Evolutionary conservation across 768 basidiomycete species (phyloP).

Genomic region (Hericium erinaceus): DNA sequence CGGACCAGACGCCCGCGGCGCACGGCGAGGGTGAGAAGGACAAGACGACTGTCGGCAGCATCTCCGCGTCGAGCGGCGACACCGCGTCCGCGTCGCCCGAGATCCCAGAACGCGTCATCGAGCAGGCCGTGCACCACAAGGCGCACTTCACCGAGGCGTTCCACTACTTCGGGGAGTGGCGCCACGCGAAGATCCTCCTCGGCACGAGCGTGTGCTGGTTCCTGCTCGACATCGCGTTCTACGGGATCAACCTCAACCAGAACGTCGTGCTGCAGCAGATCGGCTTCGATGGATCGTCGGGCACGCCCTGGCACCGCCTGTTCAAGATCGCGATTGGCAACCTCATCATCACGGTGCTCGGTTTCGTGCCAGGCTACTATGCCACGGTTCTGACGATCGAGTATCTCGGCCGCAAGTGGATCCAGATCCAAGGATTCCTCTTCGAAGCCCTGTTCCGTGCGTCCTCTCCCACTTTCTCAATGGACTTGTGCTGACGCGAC

Average conservation of each 20-base stretch:
- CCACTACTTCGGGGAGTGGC: slow-evolving; percentile 64
- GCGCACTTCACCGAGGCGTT: slow-evolving; percentile 41
- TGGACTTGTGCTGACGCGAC: neutral
- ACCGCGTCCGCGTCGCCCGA: neutral
- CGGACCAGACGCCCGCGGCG: neutral
- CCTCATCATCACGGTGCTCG: slow-evolving; percentile 64
- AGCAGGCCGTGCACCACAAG: neutral
- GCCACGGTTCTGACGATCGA: slow-evolving; percentile 61
- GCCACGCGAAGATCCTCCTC: slow-evolving; percentile 55
- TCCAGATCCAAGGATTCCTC: slow-evolving; percentile 71
- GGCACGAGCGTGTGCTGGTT: slow-evolving; percentile 70
- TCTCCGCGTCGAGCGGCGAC: neutral
- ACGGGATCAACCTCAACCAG: slow-evolving; percentile 70
- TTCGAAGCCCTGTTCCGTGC: slow-evolving; percentile 58
- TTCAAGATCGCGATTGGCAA: slow-evolving; percentile 61
- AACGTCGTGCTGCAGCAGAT: slow-evolving; percentile 71
- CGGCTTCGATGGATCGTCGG: slow-evolving; percentile 50
- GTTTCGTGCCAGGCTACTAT: slow-evolving; percentile 76
- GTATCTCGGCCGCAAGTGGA: slow-evolving; percentile 62
- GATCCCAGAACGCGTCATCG: neutral
- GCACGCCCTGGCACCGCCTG: slow-evolving; percentile 52
- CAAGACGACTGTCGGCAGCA: slow-evolving; percentile 11
- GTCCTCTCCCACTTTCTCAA: slow-evolving; percentile 9
- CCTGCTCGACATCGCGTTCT: slow-evolving; percentile 70
- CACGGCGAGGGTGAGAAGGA: slow-evolving; percentile 22